Conservation (phyloP, 305 asterid species). For the Fraxinus sp. region DNA sequence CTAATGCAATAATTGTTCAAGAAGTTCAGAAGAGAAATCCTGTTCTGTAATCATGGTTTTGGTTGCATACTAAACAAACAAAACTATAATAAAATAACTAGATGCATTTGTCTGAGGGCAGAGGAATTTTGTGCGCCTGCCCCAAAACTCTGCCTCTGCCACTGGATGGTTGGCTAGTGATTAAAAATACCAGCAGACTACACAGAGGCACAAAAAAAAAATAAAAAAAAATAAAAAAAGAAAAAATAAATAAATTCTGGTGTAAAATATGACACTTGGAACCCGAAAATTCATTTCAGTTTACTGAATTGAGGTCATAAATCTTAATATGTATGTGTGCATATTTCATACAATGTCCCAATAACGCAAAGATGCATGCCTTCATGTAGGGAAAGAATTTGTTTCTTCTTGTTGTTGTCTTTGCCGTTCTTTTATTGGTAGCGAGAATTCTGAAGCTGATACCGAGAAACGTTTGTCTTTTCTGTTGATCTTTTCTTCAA, state of each 20-base stretch:
- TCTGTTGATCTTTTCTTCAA: not conserved
- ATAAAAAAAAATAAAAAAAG: no score
- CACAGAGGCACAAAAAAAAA: not conserved
- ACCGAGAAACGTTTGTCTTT: not conserved
- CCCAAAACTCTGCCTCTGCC: not conserved
- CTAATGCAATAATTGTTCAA: not conserved
- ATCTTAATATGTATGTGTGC: not conserved
- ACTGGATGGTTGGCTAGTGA: not conserved
- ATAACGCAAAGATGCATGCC: not conserved
- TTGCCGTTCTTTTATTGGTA: not conserved
- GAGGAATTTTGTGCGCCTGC: not conserved
- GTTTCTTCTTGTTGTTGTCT: not conserved
- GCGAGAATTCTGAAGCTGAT: not conserved
- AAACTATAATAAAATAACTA: not conserved
- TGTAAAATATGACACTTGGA: not conserved
- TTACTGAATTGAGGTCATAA: not conserved
- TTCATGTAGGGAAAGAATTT: not conserved
- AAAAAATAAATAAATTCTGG: not conserved
- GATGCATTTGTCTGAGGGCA: not conserved
- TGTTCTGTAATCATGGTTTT: not conserved
- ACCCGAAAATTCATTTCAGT: not conserved
- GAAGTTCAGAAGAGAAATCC: not conserved
- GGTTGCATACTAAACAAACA: not conserved
- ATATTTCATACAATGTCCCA: not conserved
- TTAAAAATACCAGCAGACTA: not conserved